Evolutionary conservation across 2,329 filamentous ascomycete species (phyloP), one percentile per base, ranked within the genome.

Genomic region (Colletotrichum higginsianum): DNA sequence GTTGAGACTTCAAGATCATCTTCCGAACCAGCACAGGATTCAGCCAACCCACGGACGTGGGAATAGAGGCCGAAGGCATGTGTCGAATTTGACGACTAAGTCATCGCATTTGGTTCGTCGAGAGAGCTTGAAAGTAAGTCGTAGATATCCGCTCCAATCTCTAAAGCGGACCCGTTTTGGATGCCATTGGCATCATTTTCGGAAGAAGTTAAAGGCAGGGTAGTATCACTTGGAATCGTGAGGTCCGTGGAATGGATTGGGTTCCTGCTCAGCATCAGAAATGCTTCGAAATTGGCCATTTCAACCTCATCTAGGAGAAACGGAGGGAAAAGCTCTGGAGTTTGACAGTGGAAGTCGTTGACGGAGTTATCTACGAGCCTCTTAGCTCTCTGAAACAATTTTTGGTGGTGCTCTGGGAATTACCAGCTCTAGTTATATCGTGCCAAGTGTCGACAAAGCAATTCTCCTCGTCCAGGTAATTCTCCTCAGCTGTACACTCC

Each of bases 31-130:
- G 35, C 35, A 55, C 49, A 53, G 61, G 53, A 30, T 30, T 38
- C 61, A 63, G 35, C 61, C 61, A 42, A 42, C 47, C 47, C 61
- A 53, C 21, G 35, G 49, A 6, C 21, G 44, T 40, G 21, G 35
- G 61, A 23, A 52, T 42, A n/a, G 12, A 44, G 38, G 61, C 47
- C 49, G 21, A 49, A 35, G 16, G 6, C 49, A 26, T n/a, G 49
- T 46, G 61, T 26, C 16, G 13, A 44, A 21, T 55, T 42, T n/a
- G 23, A 44, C 47, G 44, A 63, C 61, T 63, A 63, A 63, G 61
- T 42, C 21, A 18, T 52, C 60, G n/a, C 46, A 62, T 38, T 42
- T 40, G 35, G 46, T 8, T 11, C 30, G 2, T 40, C 35, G 18
- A n/a, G 15, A 42, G 12, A 4, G 4, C 1, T 18, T 12, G 30